Conservation (phyloP, 192 early-diverging fungal genomes). For the Coemansia sp. region DNA sequence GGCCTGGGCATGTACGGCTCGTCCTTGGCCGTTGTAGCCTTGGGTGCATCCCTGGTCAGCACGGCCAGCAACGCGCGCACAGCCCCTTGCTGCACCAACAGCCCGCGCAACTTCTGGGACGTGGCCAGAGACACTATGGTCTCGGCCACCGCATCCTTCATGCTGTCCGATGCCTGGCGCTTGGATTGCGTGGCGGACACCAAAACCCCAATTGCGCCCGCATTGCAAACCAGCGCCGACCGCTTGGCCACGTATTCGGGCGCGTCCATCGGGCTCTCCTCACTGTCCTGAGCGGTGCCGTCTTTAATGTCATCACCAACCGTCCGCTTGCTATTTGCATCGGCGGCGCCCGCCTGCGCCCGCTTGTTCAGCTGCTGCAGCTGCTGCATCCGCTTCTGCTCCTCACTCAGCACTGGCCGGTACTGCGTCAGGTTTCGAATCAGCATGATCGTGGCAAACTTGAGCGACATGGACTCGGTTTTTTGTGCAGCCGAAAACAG, state of each 20-base stretch:
- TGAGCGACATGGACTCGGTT: slow-evolving; percentile 51
- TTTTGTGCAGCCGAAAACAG: slow-evolving; percentile 55
- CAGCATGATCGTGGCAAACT: slow-evolving; percentile 72
- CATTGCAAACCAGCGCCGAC: slow-evolving; percentile 52
- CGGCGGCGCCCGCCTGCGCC: slow-evolving; percentile 8
- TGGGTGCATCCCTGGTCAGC: slow-evolving; percentile 23
- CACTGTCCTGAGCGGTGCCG: slow-evolving; percentile 2
- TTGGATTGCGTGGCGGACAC: slow-evolving; percentile 45
- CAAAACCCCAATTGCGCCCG: slow-evolving; percentile 41
- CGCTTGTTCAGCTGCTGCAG: slow-evolving; percentile 61
- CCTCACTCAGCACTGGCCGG: slow-evolving; percentile 62
- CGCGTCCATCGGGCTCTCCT: slow-evolving; percentile 16
- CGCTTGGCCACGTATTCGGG: slow-evolving; percentile 46
- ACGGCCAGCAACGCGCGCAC: slow-evolving; percentile 57
- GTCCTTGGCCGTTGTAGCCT: slow-evolving; percentile 5
- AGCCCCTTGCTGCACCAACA: slow-evolving; percentile 78
- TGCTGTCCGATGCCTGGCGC: slow-evolving; percentile 53
- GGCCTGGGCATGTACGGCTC: slow-evolving; percentile 29
- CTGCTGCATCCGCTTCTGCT: slow-evolving; percentile 77
- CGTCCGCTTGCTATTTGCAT: background rate
- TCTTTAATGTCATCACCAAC: slow-evolving; percentile 5
- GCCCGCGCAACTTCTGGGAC: slow-evolving; percentile 63
- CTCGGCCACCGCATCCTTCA: slow-evolving; percentile 63
- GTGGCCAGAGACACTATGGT: slow-evolving; percentile 69
- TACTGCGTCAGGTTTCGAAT: slow-evolving; percentile 73